These are phyloP conservation scores for Lentinula novae-zelandiae DNA, from an alignment of 1,284 basidiomycete species.

Conservation along the genomic window DNA sequence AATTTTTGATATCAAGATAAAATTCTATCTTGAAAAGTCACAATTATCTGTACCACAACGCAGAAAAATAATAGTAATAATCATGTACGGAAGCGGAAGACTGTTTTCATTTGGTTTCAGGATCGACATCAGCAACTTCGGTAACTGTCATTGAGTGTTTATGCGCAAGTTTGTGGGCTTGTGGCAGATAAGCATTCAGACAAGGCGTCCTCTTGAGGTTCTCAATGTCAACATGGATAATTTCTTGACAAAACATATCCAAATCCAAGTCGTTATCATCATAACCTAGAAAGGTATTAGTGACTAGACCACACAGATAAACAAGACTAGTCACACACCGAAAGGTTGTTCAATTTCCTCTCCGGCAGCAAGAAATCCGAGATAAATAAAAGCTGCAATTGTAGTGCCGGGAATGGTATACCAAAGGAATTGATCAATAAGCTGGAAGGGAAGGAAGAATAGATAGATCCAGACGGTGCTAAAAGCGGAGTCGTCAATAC, in stretches of 20 bases:
- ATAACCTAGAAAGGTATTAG: constrained; percentile 32
- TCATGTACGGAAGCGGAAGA: background rate
- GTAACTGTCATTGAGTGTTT: constrained; percentile 2
- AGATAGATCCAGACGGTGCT: constrained; percentile 71
- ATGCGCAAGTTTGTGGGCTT: background rate
- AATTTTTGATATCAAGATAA: too few species aligned
- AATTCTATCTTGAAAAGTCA: too few species aligned
- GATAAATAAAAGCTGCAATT: constrained; percentile 63
- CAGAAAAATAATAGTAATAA: background rate
- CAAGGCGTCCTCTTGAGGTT: constrained; percentile 17
- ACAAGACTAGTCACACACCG: constrained; percentile 32
- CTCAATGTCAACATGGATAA: constrained; percentile 17
- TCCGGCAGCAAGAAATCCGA: constrained; percentile 62
- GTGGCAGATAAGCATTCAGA: constrained; percentile 14
- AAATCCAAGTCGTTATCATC: constrained; percentile 37
- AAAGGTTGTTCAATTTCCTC: constrained; percentile 72
- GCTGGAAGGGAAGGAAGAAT: constrained; percentile 68
- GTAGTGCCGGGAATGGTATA: constrained; percentile 57
- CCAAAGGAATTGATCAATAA: constrained; percentile 55
- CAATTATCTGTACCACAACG: too few species aligned
- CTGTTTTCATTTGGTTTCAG: background rate
- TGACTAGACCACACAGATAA: background rate
- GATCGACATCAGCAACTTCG: background rate
- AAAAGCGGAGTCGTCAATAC: background rate
- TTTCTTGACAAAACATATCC: constrained; percentile 19